Evolutionary conservation across 2,329 filamentous ascomycete species (phyloP), one percentile per base, ranked within the genome.

Genomic region (Talaromyces marneffei): DNA sequence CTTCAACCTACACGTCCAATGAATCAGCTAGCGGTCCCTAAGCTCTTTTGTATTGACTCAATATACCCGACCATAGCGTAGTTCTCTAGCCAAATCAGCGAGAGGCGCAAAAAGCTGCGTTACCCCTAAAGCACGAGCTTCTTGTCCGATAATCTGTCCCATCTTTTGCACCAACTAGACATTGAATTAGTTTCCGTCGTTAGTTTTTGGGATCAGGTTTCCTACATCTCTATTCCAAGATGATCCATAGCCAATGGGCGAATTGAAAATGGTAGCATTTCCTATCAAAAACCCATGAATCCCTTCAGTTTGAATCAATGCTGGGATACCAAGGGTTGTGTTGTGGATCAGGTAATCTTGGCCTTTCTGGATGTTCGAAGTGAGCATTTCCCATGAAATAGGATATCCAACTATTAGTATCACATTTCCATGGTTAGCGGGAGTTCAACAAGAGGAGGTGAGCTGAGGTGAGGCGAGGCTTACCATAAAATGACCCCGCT

Each of bases 221-320:
- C 14, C 66, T 60, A 75, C 74, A 39, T 80, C 79, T 0, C 83
- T 82, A 69, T 91, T 89, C 77, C 86, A 91, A 0, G 87, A 87
- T 68, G 87, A 90, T 16, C 84, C 88, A 58, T 88, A 84, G 7
- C 79, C 88, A 66, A 91, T 90, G 0, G 89, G 88, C 1, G 86
- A 89, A 74, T 91, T 91, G 78, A 91, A 92, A 62, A 91, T 89
- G 1, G 89, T 91, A 2, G 87, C 88, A 70, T 91, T 91, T 9
- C 83, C 82, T 46, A 87, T 82, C 33, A 90, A 77, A 65, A 91
- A 86, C 1, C 88, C 89, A 68, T 91, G 88, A 48, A 91, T 87
- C 39, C 69, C 87, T 74, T 92, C 89, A 3, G 84, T 88, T 72
- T 91, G 89, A 14, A 89, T 85, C 66, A 90, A 81, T 1, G 88